phyloP scores from a whole-genome alignment of 2,329 filamentous ascomycete genomes.

The Sporothrix luriei region DNA sequence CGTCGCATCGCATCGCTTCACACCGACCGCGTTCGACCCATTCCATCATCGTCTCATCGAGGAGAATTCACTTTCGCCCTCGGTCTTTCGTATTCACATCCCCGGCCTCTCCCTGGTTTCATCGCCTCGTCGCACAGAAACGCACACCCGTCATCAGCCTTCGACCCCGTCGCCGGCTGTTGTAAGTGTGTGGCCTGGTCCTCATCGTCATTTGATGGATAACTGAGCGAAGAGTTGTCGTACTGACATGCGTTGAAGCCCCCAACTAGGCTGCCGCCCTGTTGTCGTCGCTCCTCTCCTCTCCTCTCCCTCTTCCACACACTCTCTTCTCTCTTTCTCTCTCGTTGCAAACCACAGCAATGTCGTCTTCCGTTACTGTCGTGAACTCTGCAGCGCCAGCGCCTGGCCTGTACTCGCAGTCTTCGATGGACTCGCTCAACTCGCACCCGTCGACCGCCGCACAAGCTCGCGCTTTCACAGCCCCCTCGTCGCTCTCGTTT shows the following conservation, averaged over 20 bases:
- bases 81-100: background rate
- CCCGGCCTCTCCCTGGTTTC: slow-evolving; percentile 27
- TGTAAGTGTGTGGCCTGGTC: slow-evolving; percentile 36
- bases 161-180: slow-evolving; percentile 37
- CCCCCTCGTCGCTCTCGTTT: slow-evolving; percentile 88
- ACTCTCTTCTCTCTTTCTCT: background rate
- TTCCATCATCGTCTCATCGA: background rate
- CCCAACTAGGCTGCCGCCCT: slow-evolving; percentile 33
- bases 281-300: slow-evolving; percentile 29
- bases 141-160: slow-evolving; percentile 36
- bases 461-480: slow-evolving; percentile 95
- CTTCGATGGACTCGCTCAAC: slow-evolving; percentile 79
- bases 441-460: slow-evolving; percentile 89
- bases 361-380: slow-evolving; percentile 34
- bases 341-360: slow-evolving; percentile 18
- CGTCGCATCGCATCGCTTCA: slow-evolving; percentile 32
- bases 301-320: background rate
- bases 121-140: slow-evolving; percentile 25
- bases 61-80: slow-evolving; percentile 33
- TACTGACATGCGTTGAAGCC: slow-evolving; percentile 35
- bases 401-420: slow-evolving; percentile 36
- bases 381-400: slow-evolving; percentile 34
- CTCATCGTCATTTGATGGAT: slow-evolving; percentile 35
- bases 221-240: slow-evolving; percentile 33
- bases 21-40: slow-evolving; percentile 27